These are phyloP conservation scores for Tetraselmis striata DNA, from an alignment of 139 green algal species.

Conservation along the genomic window DNA sequence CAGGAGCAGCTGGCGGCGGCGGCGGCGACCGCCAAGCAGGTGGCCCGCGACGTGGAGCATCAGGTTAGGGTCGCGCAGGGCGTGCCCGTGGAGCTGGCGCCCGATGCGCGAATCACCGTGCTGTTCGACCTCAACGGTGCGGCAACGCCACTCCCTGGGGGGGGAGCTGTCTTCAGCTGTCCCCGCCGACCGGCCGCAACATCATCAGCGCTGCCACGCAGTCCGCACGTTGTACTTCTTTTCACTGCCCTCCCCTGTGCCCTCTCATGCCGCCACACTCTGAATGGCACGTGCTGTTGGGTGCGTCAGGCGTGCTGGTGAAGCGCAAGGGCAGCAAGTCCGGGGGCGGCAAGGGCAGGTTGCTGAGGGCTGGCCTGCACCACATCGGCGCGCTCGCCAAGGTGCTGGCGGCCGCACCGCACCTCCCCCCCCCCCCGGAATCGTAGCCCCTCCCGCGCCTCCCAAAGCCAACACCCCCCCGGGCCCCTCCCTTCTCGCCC, in stretches of 20 bases:
- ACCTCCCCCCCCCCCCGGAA: not conserved
- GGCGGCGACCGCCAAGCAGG: not conserved
- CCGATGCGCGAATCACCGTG: not conserved
- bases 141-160: too few species aligned
- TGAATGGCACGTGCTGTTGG: not conserved
- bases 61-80: not conserved
- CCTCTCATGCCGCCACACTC: not conserved
- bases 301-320: not conserved
- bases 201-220: too few species aligned
- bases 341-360: not conserved
- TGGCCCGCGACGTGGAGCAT: not conserved
- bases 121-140: not conserved
- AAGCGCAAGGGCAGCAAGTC: not conserved
- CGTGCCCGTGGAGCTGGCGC: not conserved
- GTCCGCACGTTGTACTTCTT: too few species aligned
- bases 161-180: too few species aligned
- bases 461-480: too few species aligned
- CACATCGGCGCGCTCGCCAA: not conserved
- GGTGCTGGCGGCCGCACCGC: not conserved
- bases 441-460: not conserved
- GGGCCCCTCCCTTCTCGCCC: too few species aligned
- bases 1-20: too few species aligned
- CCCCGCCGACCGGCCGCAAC: too few species aligned
- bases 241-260: not conserved
- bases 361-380: not conserved